phyloP scores from a whole-genome alignment of 1,284 basidiomycete species.

The Trametes versicolor region DNA sequence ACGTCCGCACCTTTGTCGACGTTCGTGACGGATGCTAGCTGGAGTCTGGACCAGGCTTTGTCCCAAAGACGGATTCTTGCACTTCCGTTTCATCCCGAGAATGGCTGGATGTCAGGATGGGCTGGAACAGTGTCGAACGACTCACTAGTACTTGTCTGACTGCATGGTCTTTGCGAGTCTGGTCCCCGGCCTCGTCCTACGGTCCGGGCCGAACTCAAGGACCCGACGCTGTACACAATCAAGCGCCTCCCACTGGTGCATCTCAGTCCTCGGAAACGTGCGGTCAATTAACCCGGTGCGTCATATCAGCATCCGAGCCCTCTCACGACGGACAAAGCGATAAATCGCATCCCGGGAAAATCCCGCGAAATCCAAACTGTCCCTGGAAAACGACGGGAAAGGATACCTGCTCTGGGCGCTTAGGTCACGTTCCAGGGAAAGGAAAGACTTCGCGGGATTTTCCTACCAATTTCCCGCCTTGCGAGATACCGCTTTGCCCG shows the following conservation, averaged over 20 bases:
- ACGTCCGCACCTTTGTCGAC: slow-evolving; percentile 1
- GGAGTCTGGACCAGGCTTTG: not conserved
- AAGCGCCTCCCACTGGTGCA: slow-evolving; percentile 24
- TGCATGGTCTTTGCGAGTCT: not conserved
- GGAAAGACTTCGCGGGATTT: no score
- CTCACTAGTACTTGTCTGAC: no score
- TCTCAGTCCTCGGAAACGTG: slow-evolving; percentile 1
- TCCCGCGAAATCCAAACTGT: no score
- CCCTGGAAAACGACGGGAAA: no score
- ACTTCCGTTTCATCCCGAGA: not conserved
- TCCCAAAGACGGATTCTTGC: not conserved
- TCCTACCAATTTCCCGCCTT: no score
- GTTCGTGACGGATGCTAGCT: not conserved
- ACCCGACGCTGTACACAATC: not conserved
- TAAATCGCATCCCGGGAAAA: no score
- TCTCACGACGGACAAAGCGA: no score
- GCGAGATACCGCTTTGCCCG: no score
- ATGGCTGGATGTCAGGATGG: no score
- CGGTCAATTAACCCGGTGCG: slow-evolving; percentile 15
- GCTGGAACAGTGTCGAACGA: no score
- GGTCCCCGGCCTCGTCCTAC: not conserved
- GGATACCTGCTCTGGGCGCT: no score
- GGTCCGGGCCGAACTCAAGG: not conserved
- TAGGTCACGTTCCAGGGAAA: no score
- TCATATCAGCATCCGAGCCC: slow-evolving; percentile 9